A percentile compares a stretch with the other conserved stretches of the same genome.
phyloP scores from a whole-genome alignment of 2,329 filamentous ascomycete species.

The Aspergillus ibericus region DNA sequence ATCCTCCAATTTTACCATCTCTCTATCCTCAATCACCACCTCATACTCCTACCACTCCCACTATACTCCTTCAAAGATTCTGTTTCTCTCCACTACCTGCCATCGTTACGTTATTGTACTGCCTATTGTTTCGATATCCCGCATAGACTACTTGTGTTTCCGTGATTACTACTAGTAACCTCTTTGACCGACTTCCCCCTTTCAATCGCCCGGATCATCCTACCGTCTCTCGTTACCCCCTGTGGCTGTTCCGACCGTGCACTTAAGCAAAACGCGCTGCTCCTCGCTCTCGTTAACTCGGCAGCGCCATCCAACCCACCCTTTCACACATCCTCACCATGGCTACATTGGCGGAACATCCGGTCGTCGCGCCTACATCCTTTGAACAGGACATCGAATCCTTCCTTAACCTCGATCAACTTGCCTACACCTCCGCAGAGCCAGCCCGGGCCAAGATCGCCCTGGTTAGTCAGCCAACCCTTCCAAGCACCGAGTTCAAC shows the following conservation, averaged over 20 bases:
- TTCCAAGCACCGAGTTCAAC: constrained; percentile 38
- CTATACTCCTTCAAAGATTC: background rate
- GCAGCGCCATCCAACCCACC: background rate
- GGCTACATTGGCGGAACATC: constrained; percentile 39
- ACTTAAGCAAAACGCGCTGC: background rate
- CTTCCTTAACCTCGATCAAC: constrained; percentile 49
- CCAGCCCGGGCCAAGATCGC: constrained; percentile 38
- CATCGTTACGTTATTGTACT: background rate
- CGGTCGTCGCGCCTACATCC: constrained; percentile 27
- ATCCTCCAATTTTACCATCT: constrained; percentile 3
- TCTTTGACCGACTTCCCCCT: background rate
- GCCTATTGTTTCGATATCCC: background rate
- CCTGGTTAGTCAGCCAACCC: constrained; percentile 38
- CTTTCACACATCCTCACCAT: constrained; percentile 21
- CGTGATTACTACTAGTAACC: background rate
- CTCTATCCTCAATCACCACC: constrained; percentile 1
- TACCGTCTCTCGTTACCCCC: constrained; percentile 9
- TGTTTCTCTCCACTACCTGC: background rate
- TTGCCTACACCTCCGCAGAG: constrained; percentile 41
- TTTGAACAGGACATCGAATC: constrained; percentile 49
- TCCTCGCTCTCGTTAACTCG: background rate
- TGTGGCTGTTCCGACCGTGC: background rate
- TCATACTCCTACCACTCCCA: background rate
- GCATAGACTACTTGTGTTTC: background rate
- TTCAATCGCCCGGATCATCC: background rate